A percentile compares a stretch with the other conserved stretches of the same genome.
phyloP scores from a whole-genome alignment of 257 asterid species.

The Nicotiana attenuata region DNA sequence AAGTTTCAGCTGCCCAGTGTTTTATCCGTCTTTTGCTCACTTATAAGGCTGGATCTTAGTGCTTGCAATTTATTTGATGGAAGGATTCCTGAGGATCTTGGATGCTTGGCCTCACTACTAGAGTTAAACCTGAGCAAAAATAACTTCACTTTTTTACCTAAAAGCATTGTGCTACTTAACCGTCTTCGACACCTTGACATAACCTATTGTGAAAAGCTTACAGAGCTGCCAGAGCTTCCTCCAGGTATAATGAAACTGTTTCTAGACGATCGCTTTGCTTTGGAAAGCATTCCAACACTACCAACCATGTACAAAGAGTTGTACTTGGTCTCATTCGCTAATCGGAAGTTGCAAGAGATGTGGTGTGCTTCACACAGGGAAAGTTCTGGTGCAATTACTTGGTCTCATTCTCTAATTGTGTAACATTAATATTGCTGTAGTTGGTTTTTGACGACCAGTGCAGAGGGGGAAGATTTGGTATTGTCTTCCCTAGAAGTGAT shows the following conservation, averaged over 20 bases:
- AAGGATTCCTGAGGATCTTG: not conserved
- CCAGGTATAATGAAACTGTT: not conserved
- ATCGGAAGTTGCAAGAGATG: not conserved
- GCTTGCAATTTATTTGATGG: slow-evolving; percentile 5
- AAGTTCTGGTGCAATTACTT: not conserved
- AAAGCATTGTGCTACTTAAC: not conserved
- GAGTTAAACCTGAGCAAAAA: not conserved
- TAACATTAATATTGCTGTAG: not conserved
- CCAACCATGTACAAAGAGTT: not conserved
- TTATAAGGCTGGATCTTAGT: not conserved
- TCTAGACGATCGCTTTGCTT: not conserved
- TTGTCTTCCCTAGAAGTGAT: not conserved
- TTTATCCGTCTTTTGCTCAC: not conserved
- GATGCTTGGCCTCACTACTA: not conserved
- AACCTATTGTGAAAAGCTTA: not conserved
- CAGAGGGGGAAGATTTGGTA: not conserved
- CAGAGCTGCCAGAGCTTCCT: not conserved
- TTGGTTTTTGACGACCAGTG: not conserved
- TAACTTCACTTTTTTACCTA: not conserved
- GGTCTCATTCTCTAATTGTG: too few species aligned
- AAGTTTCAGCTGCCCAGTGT: not conserved
- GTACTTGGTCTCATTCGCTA: not conserved
- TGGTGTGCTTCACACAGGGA: not conserved
- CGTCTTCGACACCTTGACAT: not conserved
- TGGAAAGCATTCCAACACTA: not conserved